Base-by-base conservation (phyloP, 164 flowering plant genomes). In the Stephania cephalantha region DNA sequence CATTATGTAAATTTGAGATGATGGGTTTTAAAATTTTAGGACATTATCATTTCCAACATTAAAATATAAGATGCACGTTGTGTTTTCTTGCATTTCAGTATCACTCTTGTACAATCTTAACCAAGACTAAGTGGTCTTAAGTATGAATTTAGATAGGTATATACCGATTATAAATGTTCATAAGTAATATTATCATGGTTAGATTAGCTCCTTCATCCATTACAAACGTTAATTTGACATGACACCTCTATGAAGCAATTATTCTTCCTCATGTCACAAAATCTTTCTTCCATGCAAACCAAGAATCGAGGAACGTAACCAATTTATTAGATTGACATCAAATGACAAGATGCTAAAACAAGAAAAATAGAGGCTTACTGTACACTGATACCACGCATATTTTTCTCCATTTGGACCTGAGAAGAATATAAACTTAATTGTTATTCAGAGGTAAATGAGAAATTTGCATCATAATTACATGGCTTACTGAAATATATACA, bases 321-420 rank as follows among this genome's bases (percentile, higher is more conserved):
- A 17, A 61, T 61, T 61, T 17, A 17, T 20, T 5, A 18, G 75
- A 75, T 46, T 45, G 76, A 72, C 53, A 46, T 4, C 44, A 11
- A 7, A 12, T 29, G n/a, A 6, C 12, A 13, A 8, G 6, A 22
- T 13, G 7, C 44, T 63, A 45, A 68, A 30, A 10, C 18, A 17
- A n/a, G 15, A 50, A 15, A 18, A 50, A 61, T 30, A 77, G 73
- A 70, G 52, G 70, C 89, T 79, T 88, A 95, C 99, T 76, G 99
- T 95, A 85, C 99, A 95, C 84, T 95, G 99, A 75, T 93, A 93
- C 99, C 99, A 95, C n/a, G 97, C 99, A 86, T 88, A 92, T 75
- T 88, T 86, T 83, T 95, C 98, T 71, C 95, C 97, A 75, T 88
- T 86, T 48, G 99, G 98, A 82, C 99, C 99, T 94, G 87, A 84